phyloP scores from a whole-genome alignment of 2,329 filamentous ascomycete genomes.

The Ascochyta viciae-villosae region DNA sequence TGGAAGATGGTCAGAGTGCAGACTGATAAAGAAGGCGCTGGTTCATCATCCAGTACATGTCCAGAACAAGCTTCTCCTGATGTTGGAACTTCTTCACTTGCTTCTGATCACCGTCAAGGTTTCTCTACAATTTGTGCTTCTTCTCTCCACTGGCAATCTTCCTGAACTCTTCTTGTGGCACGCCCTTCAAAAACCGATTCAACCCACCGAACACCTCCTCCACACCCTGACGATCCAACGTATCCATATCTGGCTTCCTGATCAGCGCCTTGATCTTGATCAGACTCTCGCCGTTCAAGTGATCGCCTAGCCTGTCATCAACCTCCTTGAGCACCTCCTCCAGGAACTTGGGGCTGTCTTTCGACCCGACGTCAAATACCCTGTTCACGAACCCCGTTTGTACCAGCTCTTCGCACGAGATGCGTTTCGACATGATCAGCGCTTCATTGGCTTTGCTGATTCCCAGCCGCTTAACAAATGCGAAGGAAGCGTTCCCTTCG shows the following conservation, averaged over 20 bases:
- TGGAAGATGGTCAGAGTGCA: too few relatives aligned
- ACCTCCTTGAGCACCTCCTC: slow-evolving; percentile 78
- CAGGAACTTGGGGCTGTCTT: slow-evolving; percentile 72
- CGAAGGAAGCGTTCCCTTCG: slow-evolving; percentile 82
- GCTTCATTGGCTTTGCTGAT: slow-evolving; percentile 88
- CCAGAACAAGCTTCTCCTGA: too few relatives aligned
- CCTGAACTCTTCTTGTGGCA: slow-evolving; percentile 87
- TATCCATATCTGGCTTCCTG: slow-evolving; percentile 72
- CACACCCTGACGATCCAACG: slow-evolving; percentile 78
- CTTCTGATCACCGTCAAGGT: neutral
- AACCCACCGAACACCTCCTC: slow-evolving; percentile 86
- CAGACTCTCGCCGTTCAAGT: slow-evolving; percentile 81
- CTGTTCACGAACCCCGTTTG: slow-evolving; percentile 84
- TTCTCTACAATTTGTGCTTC: slow-evolving; percentile 81
- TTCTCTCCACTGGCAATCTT: slow-evolving; percentile 88
- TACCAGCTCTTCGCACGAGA: slow-evolving; percentile 75
- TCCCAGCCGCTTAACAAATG: slow-evolving; percentile 81
- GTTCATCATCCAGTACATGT: too few relatives aligned
- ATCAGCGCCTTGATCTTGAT: slow-evolving; percentile 86
- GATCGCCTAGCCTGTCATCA: slow-evolving; percentile 77
- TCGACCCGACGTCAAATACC: slow-evolving; percentile 68
- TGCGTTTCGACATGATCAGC: slow-evolving; percentile 84
- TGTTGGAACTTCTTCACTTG: too few relatives aligned
- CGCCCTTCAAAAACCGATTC: slow-evolving; percentile 77
- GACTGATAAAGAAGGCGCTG: too few relatives aligned